These are phyloP conservation scores for Simmondsia chinensis DNA, from an alignment of 148 eudicot genomes.

Conservation along the genomic window DNA sequence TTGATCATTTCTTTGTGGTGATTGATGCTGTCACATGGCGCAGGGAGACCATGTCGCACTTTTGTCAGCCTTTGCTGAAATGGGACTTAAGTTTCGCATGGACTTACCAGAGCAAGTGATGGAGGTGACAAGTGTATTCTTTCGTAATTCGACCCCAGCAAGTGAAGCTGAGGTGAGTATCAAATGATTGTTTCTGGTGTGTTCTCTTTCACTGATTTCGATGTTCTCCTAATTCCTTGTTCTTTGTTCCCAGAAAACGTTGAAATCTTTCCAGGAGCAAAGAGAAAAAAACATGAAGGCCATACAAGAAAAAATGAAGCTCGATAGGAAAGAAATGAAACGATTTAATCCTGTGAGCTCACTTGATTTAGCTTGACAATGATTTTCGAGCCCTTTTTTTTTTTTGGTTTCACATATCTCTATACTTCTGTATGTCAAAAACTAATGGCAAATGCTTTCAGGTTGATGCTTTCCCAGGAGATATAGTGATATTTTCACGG, in stretches of 20 bases:
- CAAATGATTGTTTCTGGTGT: constrained; percentile 1
- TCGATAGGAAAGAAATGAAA: constrained; percentile 69
- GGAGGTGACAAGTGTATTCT: constrained; percentile 83
- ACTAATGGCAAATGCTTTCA: constrained; percentile 22
- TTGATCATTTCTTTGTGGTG: too few relatives aligned
- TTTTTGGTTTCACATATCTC: neutral
- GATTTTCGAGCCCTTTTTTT: neutral
- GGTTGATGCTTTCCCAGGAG: constrained; percentile 99
- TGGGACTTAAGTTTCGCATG: constrained; percentile 90
- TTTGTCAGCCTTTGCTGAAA: constrained; percentile 90
- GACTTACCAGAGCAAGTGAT: constrained; percentile 97
- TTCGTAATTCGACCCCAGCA: constrained; percentile 77
- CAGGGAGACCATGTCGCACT: constrained; percentile 99
- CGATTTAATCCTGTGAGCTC: constrained; percentile 90
- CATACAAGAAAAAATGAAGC: constrained; percentile 74
- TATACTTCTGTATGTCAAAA: too few relatives aligned
- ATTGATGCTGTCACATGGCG: constrained; percentile 16
- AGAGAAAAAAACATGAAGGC: constrained; percentile 58
- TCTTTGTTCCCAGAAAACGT: constrained; percentile 38
- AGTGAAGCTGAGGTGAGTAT: constrained; percentile 66
- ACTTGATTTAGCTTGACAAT: too few relatives aligned
- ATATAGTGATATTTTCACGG: constrained; percentile 82
- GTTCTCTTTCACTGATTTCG: neutral
- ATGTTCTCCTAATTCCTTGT: constrained; percentile 7
- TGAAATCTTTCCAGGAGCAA: constrained; percentile 65